Conservation (phyloP, 2,329 filamentous ascomycete genomes). For the Penicillium olsonii region DNA sequence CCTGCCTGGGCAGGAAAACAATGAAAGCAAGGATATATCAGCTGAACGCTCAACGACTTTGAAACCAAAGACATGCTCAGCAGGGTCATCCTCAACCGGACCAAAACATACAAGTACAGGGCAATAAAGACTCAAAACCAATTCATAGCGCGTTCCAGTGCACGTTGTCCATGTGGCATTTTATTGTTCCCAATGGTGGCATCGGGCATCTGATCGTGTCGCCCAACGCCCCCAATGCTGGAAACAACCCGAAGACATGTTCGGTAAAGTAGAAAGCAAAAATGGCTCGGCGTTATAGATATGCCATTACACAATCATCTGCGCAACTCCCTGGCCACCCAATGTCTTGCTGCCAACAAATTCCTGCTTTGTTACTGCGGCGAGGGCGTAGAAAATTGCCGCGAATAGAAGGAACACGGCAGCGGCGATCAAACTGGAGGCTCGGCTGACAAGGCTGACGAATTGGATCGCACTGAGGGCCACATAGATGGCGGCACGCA, state of each 20-base stretch:
- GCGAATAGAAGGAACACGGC: conserved; percentile 79
- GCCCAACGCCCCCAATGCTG: conserved; percentile 5
- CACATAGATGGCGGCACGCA: conserved; percentile 84
- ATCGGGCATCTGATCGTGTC: conserved; percentile 24
- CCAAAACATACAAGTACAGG: conserved; percentile 26
- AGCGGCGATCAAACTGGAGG: conserved; percentile 79
- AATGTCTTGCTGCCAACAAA: conserved; percentile 80
- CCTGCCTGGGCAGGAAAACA: not conserved
- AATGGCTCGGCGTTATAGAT: not conserved
- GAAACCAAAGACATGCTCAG: conserved; percentile 10
- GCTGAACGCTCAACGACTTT: conserved; percentile 11
- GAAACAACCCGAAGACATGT: conserved; percentile 1
- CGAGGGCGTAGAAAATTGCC: conserved; percentile 69
- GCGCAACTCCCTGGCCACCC: conserved; percentile 87
- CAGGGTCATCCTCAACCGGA: conserved; percentile 5
- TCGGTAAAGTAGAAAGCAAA: conserved; percentile 3
- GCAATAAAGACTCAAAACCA: conserved; percentile 15
- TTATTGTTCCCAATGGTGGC: conserved; percentile 14
- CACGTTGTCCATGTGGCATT: conserved; percentile 15
- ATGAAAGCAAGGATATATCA: conserved; percentile 5
- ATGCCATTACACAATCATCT: conserved; percentile 82
- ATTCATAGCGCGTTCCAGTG: conserved; percentile 26
- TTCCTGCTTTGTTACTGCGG: conserved; percentile 47
- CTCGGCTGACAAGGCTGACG: conserved; percentile 67
- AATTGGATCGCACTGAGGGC: conserved; percentile 82